These are phyloP conservation scores for Nothopassalora personata DNA, from an alignment of 2,329 filamentous ascomycete species.

Conservation along the genomic window DNA sequence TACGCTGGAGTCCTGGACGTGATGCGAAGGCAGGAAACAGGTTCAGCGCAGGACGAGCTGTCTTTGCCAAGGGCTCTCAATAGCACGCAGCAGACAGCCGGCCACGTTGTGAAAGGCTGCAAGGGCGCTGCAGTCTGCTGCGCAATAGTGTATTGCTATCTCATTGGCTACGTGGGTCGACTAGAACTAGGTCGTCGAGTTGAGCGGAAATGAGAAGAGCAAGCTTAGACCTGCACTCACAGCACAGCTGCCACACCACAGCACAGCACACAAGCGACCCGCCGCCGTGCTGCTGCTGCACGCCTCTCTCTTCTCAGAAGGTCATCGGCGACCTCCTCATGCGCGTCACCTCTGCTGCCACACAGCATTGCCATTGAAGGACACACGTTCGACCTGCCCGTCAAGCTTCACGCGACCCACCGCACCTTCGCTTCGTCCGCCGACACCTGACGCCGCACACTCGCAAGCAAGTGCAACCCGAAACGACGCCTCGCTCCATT, in stretches of 20 bases:
- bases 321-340: slow-evolving; percentile 1
- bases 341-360: background rate
- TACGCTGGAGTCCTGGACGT: too few relatives aligned
- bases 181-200: background rate
- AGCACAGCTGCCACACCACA: too few relatives aligned
- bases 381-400: background rate
- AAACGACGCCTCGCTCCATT: background rate
- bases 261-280: too few relatives aligned
- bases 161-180: background rate
- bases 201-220: background rate
- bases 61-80: background rate
- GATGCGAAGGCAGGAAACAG: background rate
- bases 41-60: background rate
- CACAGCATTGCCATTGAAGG: background rate
- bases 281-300: background rate
- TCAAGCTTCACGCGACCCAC: background rate
- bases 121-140: background rate
- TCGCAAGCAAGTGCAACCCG: background rate
- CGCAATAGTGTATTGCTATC: background rate
- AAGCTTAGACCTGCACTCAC: background rate
- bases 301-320: background rate
- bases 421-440: background rate
- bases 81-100: background rate
- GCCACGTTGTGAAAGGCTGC: background rate
- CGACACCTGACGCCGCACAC: background rate